phyloP scores from a whole-genome alignment of 768 basidiomycete species.

The Atractiella rhizophila region DNA sequence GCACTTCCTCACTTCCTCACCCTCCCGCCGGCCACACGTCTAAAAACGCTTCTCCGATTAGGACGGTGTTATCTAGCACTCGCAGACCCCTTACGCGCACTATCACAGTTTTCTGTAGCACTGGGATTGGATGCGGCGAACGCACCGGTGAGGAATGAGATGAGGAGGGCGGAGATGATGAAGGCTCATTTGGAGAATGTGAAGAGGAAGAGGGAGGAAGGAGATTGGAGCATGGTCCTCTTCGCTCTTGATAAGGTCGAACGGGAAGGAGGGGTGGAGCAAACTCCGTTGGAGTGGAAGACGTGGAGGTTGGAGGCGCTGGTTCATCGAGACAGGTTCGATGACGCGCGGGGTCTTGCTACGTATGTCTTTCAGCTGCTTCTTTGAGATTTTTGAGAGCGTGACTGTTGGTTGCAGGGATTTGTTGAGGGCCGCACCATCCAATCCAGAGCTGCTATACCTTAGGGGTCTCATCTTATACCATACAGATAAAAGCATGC shows the following conservation, averaged over 20 bases:
- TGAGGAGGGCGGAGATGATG: slow-evolving; percentile 36
- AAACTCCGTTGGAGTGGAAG: slow-evolving; percentile 55
- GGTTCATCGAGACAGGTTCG: slow-evolving; percentile 42
- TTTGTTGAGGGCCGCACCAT: not conserved
- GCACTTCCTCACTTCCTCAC: slow-evolving; percentile 42
- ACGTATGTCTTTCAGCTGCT: slow-evolving; percentile 32
- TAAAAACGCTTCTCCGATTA: slow-evolving; percentile 57
- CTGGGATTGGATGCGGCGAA: slow-evolving; percentile 40
- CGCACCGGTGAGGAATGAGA: slow-evolving; percentile 35
- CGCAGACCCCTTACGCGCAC: slow-evolving; percentile 40
- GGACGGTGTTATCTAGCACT: slow-evolving; percentile 62
- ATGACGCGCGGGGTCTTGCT: slow-evolving; percentile 44
- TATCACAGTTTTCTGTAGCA: slow-evolving; percentile 38
- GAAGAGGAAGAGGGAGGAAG: slow-evolving; percentile 27
- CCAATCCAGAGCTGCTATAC: slow-evolving; percentile 45
- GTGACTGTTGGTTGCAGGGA: not conserved
- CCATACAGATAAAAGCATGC: slow-evolving; percentile 39
- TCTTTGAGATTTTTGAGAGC: not conserved
- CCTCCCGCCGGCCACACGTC: slow-evolving; percentile 32
- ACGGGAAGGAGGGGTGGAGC: slow-evolving; percentile 44
- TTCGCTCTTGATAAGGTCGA: slow-evolving; percentile 43
- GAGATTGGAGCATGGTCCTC: slow-evolving; percentile 52
- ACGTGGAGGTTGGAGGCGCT: slow-evolving; percentile 55
- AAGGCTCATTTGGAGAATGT: slow-evolving; percentile 11
- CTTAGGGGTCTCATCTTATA: slow-evolving; percentile 58